Evolutionary conservation across 2,329 filamentous ascomycete genomes (phyloP).

Genomic region (Botrytis aclada): DNA sequence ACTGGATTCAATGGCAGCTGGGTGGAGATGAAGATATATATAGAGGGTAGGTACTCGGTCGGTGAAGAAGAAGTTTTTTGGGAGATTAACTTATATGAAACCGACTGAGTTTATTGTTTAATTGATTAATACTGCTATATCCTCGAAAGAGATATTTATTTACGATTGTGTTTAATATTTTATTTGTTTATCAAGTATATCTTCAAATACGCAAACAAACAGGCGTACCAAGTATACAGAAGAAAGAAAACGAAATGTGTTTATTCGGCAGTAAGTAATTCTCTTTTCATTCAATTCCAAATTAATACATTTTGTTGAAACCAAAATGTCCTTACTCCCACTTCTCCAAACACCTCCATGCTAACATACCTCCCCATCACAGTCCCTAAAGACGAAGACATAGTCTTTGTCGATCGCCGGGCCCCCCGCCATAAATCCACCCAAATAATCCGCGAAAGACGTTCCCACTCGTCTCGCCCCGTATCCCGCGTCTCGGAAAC

Average conservation of each 20-base stretch:
- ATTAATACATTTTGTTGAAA: not conserved
- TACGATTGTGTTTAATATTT: not conserved
- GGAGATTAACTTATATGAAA: not conserved
- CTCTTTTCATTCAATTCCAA: not conserved
- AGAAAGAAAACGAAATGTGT: not conserved
- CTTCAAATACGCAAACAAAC: not conserved
- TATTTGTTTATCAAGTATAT: not conserved
- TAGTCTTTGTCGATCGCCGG: constrained; percentile 17
- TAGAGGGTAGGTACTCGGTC: constrained; percentile 11
- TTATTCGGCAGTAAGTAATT: not conserved
- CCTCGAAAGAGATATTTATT: not conserved
- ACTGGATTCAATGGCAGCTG: not conserved
- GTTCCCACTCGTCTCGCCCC: not conserved
- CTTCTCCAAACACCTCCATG: no score
- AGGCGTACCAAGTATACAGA: not conserved
- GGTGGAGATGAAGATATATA: constrained; percentile 15
- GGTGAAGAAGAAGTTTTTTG: not conserved
- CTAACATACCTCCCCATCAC: not conserved
- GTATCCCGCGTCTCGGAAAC: constrained; percentile 19
- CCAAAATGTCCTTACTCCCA: not conserved
- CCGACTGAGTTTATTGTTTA: not conserved
- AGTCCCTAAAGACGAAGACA: constrained; percentile 18
- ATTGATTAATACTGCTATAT: not conserved
- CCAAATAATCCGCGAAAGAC: not conserved
- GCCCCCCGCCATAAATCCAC: constrained; percentile 4